Evolutionary conservation across 192 early-diverging fungal genomes (phyloP), one percentile per base, ranked within the genome.

Genomic region (Linnemannia elongata): DNA sequence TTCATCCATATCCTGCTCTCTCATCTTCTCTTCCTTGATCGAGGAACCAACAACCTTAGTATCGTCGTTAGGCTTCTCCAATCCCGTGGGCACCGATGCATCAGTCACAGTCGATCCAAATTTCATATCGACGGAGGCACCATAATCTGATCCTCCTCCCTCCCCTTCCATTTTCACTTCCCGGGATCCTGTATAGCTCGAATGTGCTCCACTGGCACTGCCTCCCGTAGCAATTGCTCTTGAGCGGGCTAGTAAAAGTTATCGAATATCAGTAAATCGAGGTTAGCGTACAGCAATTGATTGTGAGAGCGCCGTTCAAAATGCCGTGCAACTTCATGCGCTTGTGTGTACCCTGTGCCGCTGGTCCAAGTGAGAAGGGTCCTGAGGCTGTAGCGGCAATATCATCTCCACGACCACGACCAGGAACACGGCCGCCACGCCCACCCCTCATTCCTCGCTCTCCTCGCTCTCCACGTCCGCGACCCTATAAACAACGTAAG

Each of bases 331-430:
- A 75, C 20, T 36, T 27, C 15, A 13, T 2, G 8, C 8, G 0
- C 4, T 2, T 38, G 22, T 17, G 13, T 27, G 24, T 83, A 80
- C 88, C 81, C 8, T 73, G 69, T 54, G 85, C 85, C 1, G 91
- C 88, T 24, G 91, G 91, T 41, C 91, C 91, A 0, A 92, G 80
- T 20, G 91, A 90, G 76, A 92, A 92, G 57, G 90, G 90, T 75
- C 91, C 91, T 33, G 91, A 92, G 41, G 91, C 91, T 33, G 79
- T 88, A 1, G 76, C 49, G 39, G 86, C 79, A 35, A 84, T 81
- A 44, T 87, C 85, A 18, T 78, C 75, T 2, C 55, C 36, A 13
- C 78, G 72, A 35, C 75, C 75, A 41, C 85, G 57, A 38, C 84
- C 79, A 70, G 76, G 79, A 47, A 90, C 88, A 76, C 91, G 88